A percentile compares a stretch with the other conserved stretches of the same genome.
Conservation (phyloP, 345 rosid species). For the Pistacia vera region DNA sequence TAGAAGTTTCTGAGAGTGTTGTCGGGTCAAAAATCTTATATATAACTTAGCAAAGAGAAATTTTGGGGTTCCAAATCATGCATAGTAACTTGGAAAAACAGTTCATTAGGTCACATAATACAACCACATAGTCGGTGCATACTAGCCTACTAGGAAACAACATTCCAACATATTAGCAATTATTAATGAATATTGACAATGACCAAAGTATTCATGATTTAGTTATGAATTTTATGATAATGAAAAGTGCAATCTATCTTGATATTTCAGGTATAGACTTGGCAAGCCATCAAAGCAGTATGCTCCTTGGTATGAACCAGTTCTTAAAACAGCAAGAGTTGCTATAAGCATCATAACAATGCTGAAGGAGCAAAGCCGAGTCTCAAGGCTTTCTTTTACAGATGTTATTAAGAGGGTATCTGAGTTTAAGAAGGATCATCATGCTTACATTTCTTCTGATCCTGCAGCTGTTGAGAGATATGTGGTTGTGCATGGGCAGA, state of each 20-base stretch:
- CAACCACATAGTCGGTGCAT: background rate
- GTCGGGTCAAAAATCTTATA: background rate
- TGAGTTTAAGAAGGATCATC: slow-evolving; percentile 45
- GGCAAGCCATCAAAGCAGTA: slow-evolving; percentile 86
- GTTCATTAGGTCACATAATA: background rate
- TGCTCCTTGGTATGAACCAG: slow-evolving; percentile 73
- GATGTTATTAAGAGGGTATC: slow-evolving; percentile 57
- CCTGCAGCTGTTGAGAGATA: slow-evolving; percentile 64
- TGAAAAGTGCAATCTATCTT: slow-evolving; percentile 2
- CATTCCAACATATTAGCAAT: background rate
- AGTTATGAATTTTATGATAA: background rate
- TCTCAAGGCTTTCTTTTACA: slow-evolving; percentile 60
- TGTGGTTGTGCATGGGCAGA: slow-evolving; percentile 81
- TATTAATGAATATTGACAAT: background rate
- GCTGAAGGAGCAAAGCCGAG: slow-evolving; percentile 59
- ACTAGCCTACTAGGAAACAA: background rate
- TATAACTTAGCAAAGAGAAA: background rate
- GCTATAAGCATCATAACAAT: slow-evolving; percentile 65
- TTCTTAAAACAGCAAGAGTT: slow-evolving; percentile 67
- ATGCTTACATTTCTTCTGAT: slow-evolving; percentile 65
- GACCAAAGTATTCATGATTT: background rate
- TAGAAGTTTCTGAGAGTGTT: background rate
- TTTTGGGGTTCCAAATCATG: background rate
- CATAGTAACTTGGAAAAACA: background rate
- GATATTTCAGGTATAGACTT: slow-evolving; percentile 73